Base-by-base conservation (phyloP, 179 eudicot genomes). In the Monotropa hypopitys region DNA sequence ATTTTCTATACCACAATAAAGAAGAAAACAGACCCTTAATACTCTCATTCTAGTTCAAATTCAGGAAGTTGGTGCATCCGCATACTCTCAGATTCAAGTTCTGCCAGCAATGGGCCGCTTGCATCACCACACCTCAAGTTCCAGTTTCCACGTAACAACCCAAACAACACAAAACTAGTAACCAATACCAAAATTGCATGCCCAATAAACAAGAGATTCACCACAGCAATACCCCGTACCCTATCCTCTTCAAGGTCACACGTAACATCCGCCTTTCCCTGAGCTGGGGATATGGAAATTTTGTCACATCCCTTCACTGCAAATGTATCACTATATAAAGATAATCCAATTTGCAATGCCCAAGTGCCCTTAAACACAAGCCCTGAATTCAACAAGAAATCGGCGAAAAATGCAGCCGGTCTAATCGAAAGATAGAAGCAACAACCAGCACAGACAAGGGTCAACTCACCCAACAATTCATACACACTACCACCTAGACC, bases 201-300 rank as follows among this genome's bases (percentile, higher is more conserved):
- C 66, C 84, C 86, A 49, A 88, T 76, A 80, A 94, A 92, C 80
- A 94, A 65, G 70, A 92, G 77, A 73, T 88, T 86, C 88, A 90
- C 87, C 87, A 90, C 80, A 43, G 94, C 89, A 23, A 86, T 81
- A 50, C 92, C 94, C 85, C 98, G 85, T 77, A 82, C 82, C 40
- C 81, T 82, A 86, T 94, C 91, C 76, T 86, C 97, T 71, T 87
- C 89, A 73, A 94, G 92, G 62, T 83, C 93, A 87, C 97, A 94
- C 49, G 76, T 81, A 30, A 81, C 72, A 81, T 81, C 83, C 51
- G 62, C 61, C 69, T 62, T 61, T 12, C 83, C 80, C 42, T 35
- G 75, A 77, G 46, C 38, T 7, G 30, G 33, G 26, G 72, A 23
- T 35, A 81, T 26, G 28, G 54, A 30, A 71, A 70, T 42, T 18